phyloP scores from a whole-genome alignment of 129 eudicot genomes.

The Tanacetum coccineum region DNA sequence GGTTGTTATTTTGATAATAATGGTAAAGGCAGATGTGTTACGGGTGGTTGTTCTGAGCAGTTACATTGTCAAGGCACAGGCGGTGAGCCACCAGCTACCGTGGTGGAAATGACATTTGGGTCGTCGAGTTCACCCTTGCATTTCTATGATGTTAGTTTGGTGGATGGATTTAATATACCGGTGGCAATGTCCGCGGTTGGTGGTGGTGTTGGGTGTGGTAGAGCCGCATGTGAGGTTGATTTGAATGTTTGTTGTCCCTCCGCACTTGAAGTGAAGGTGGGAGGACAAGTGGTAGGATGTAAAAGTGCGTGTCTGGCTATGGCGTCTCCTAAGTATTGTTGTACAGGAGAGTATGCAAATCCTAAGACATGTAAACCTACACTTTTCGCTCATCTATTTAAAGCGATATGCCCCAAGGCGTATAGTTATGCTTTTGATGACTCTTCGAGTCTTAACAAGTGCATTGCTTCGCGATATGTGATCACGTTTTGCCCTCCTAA shows the following conservation, averaged over 20 bases:
- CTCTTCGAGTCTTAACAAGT: conserved; percentile 72
- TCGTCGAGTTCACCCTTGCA: conserved; percentile 68
- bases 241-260: conserved; percentile 83
- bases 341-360: conserved; percentile 65
- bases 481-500: conserved; percentile 93
- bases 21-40: conserved; percentile 61
- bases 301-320: conserved; percentile 90
- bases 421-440: conserved; percentile 90
- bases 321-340: conserved; percentile 76
- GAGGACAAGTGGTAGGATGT: conserved; percentile 69
- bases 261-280: conserved; percentile 63
- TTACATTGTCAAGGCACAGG: conserved; percentile 66
- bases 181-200: conserved; percentile 80
- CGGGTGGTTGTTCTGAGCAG: conserved; percentile 75
- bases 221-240: conserved; percentile 74
- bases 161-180: conserved; percentile 87
- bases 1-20: conserved; percentile 51
- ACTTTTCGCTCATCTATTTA: conserved; percentile 59
- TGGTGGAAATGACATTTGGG: conserved; percentile 93
- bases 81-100: conserved; percentile 83
- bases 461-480: conserved; percentile 79
- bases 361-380: conserved; percentile 86
- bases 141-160: conserved; percentile 81
- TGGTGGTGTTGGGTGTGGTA: conserved; percentile 86
- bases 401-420: conserved; percentile 86